Evolutionary conservation across 148 eudicot genomes (phyloP).

Genomic region (Chenopodium berlandieri): DNA sequence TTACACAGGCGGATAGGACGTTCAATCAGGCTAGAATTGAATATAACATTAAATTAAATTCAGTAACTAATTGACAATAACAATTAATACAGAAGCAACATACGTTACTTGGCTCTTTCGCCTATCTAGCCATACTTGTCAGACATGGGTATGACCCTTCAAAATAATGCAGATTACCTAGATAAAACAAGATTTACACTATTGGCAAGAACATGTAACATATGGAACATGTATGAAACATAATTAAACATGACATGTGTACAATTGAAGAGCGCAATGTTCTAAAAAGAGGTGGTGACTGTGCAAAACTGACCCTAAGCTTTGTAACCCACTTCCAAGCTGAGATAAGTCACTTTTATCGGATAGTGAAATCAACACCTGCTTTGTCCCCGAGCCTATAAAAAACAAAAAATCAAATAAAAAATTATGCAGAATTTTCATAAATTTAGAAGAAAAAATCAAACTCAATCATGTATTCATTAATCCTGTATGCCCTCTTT

Average conservation of each 20-base stretch:
- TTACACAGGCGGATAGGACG: no score
- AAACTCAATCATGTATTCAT: background rate
- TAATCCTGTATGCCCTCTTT: background rate
- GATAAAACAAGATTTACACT: no score
- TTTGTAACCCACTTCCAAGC: constrained; percentile 74
- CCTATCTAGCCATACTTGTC: no score
- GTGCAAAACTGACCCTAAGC: constrained; percentile 62
- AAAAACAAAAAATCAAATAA: background rate
- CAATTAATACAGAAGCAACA: no score
- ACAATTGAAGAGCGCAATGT: background rate
- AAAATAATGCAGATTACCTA: no score
- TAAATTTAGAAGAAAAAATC: background rate
- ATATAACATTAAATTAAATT: no score
- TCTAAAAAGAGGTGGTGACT: background rate
- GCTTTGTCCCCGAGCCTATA: constrained; percentile 47
- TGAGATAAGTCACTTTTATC: constrained; percentile 70
- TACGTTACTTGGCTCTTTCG: no score
- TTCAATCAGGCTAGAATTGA: no score
- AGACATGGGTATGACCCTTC: no score
- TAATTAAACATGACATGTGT: background rate
- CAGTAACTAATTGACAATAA: no score
- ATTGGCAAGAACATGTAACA: no score
- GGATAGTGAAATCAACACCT: constrained; percentile 81
- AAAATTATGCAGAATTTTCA: background rate
- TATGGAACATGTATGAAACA: no score